Evolutionary conservation across 1,139 yeast species (phyloP), one percentile per base, ranked within the genome.

Genomic region (Suzukiozyma palmioleophila): DNA sequence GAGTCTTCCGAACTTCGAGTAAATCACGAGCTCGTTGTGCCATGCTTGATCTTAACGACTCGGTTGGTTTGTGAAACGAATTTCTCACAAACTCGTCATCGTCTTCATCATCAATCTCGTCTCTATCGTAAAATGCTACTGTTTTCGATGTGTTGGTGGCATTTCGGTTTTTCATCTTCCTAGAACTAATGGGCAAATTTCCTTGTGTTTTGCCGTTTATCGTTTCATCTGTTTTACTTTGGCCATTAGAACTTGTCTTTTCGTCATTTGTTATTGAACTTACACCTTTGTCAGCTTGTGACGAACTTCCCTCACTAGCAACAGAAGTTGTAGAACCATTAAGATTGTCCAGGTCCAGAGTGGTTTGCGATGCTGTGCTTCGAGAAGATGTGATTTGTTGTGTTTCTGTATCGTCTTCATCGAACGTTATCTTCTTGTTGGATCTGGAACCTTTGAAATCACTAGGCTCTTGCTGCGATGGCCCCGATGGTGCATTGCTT

Each of bases 1-100:
- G 67, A 1, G 74, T 68, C 45, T 76, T 60, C 43, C 96, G 68
- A 2, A 73, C 59, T 35, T 67, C 62, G 5, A 78, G 60, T 12
- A 87, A 66, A 10, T 62, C 61, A 15, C 49, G 48, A 0, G 90
- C 79, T 40, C 63, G 69, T n/a, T 59, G 51, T 30, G 59, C 54
- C 26, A 79, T 51, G 26, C 59, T 57, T 3, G 44, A 32, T 32
- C 39, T 39, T 12, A 33, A 43, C 35, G 46, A 27, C 15, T 37
- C 31, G 2, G 25, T 33, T 7, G 34, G 39, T 9, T 43, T 48
- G 30, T 48, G 48, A 35, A 43, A 54, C 14, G 30, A 24, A 10
- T 33, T 33, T 12, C 8, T 15, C 9, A 18, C 45, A 35, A 40
- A 41, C 35, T 40, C 52, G 32, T 49, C 59, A n/a, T 52, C 63